phyloP scores from a whole-genome alignment of 352 stramenopile species.

The Pythium brachiatum region DNA sequence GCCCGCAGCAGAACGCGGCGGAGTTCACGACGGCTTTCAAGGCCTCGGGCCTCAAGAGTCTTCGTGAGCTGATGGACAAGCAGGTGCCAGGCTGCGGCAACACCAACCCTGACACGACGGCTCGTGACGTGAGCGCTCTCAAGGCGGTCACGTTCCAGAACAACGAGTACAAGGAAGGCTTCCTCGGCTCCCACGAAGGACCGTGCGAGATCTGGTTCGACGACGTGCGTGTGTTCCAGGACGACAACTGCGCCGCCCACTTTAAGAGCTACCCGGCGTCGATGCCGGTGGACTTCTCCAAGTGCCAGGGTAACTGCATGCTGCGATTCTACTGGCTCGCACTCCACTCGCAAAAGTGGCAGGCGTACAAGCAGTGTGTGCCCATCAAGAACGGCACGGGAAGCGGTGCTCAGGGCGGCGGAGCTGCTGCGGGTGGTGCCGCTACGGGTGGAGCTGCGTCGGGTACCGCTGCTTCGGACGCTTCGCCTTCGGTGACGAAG shows the following conservation, averaged over 20 bases:
- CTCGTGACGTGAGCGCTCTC: constrained; percentile 21
- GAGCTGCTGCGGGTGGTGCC: background rate
- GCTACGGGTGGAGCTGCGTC: background rate
- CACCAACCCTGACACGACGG: constrained; percentile 24
- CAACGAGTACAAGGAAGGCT: constrained; percentile 42
- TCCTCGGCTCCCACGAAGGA: constrained; percentile 35
- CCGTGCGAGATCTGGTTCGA: constrained; percentile 31
- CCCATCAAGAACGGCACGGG: constrained; percentile 11
- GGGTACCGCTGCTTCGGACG: background rate
- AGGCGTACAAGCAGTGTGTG: constrained; percentile 27
- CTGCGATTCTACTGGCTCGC: constrained; percentile 28
- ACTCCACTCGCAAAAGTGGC: constrained; percentile 25
- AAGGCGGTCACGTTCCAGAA: constrained; percentile 38
- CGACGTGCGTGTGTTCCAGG: constrained; percentile 26
- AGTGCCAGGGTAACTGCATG: constrained; percentile 17
- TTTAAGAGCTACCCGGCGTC: constrained; percentile 38
- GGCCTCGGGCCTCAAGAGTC: constrained; percentile 18
- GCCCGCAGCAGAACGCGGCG: constrained; percentile 15
- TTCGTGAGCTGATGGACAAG: constrained; percentile 23
- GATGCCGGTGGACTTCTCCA: constrained; percentile 50
- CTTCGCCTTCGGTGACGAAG: background rate
- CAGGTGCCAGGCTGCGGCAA: constrained; percentile 20
- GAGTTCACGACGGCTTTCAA: constrained; percentile 24
- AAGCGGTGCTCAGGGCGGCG: background rate
- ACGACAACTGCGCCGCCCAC: constrained; percentile 40